Conservation (phyloP, 768 basidiomycete species). For the Dacryopinax primogenitus region DNA sequence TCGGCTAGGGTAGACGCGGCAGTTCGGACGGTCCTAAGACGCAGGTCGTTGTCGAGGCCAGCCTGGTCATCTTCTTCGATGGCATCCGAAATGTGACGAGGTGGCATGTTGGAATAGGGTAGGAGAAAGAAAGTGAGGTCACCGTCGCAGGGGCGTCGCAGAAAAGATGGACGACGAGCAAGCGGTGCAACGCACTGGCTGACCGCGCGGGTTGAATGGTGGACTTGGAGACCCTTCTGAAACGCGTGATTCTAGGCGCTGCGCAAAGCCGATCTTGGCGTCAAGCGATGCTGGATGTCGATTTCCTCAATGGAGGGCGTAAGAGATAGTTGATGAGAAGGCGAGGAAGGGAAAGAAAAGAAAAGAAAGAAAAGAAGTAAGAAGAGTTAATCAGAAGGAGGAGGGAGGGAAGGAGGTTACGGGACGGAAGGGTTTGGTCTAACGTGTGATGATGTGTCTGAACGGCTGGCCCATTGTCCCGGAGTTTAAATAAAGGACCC, state of each 20-base stretch:
- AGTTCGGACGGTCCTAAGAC: slow-evolving; percentile 82
- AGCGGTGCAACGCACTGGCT: not conserved
- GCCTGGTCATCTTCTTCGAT: slow-evolving; percentile 16
- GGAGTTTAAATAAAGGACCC: too few relatives aligned
- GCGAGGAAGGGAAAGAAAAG: not conserved
- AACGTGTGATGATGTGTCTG: too few relatives aligned
- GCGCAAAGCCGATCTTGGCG: not conserved
- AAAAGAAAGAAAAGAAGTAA: not conserved
- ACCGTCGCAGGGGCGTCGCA: not conserved
- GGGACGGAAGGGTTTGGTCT: too few relatives aligned
- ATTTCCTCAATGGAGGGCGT: not conserved
- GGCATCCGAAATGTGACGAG: slow-evolving; percentile 5
- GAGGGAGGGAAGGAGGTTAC: too few relatives aligned
- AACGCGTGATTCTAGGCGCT: not conserved
- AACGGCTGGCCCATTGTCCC: too few relatives aligned
- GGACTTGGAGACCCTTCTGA: not conserved
- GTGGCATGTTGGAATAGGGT: not conserved
- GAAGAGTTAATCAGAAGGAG: not conserved
- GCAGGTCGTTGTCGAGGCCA: slow-evolving; percentile 58
- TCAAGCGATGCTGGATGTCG: not conserved
- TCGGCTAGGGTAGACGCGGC: slow-evolving; percentile 84
- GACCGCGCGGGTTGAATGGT: not conserved
- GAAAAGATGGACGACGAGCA: not conserved
- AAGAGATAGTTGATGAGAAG: not conserved
- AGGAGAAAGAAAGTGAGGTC: not conserved